Evolutionary conservation across 768 basidiomycete species (phyloP), one percentile per base, ranked within the genome.

Genomic region (Agaricus bisporus): DNA sequence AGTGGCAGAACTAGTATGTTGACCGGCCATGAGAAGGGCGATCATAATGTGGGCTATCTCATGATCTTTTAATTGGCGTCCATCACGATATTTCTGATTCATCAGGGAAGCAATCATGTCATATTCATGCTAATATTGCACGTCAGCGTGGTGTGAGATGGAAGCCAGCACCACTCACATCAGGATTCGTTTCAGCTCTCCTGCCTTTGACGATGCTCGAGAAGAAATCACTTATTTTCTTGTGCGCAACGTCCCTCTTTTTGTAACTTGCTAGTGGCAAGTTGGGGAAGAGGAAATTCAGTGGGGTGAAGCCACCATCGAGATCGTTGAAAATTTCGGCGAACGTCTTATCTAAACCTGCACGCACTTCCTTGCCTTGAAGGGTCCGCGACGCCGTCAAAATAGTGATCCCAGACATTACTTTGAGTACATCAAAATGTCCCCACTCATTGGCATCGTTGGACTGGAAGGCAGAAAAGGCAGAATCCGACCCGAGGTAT

Each of bases 31-130:
- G 58, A 99, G 84, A 43, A 99, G 81, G 14, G 97, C 97, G 63
- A 98, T 99, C 87, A 99, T 85, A 65, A 99, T 95, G 66, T 98
- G 97, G 0, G 97, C 94, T 56, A 98, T 88, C 68, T 98, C 92
- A 60, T 88, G 85, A 64, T 99, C 94, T 56, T 76, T 79, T 38
- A 98, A 77, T 2, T 76, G 64, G 42, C 78, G 75, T 52, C 97
- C 97, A 60, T 81, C 77, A 58, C 89, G 88, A 72, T 99, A 98
- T 48, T 74, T 79, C 65, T 94, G 89, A 56, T 83, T 77, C 69
- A 85, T 79, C 17, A 99, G 80, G 1, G 95, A 85, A 12, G 86
- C 79, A 62, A 98, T 90, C 89, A 98, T 97, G 65, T 98, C 97
- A 60, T 86, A 79, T 55, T 88, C 89, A 56, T 86, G 78, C 72